Percentiles rank a stretch among this genome's conserved stretches.
These are phyloP conservation scores for Mediolabrus comicus DNA, from an alignment of 108 stramenopile genomes.

Conservation along the genomic window DNA sequence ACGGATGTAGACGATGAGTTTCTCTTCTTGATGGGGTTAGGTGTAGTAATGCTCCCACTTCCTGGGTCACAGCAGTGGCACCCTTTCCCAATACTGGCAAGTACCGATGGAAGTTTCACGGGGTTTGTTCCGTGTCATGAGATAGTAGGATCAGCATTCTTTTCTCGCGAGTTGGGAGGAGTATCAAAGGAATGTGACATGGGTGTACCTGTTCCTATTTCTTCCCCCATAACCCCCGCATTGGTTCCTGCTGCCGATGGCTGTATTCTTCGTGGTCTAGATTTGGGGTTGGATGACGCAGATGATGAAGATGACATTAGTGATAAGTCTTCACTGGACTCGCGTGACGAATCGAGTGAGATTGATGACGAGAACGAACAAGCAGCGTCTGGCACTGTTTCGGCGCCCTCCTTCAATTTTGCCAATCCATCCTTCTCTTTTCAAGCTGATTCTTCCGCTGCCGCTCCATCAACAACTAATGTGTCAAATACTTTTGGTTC, in stretches of 20 bases:
- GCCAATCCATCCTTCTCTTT: neutral
- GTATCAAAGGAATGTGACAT: neutral
- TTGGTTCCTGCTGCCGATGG: neutral
- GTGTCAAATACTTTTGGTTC: neutral
- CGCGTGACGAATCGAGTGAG: neutral
- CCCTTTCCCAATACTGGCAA: conserved; percentile 36
- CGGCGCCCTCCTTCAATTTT: conserved; percentile 2
- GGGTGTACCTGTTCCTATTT: conserved; percentile 5
- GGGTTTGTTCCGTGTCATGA: conserved; percentile 28
- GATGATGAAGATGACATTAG: neutral
- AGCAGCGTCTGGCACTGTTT: neutral
- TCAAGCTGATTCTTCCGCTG: neutral
- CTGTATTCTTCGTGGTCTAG: conserved; percentile 31
- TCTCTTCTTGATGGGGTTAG: conserved; percentile 66
- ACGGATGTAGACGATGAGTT: conserved; percentile 85
- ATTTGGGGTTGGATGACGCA: conserved; percentile 29
- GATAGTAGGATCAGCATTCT: conserved; percentile 11
- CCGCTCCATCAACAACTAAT: neutral
- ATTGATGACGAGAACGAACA: conserved; percentile 11
- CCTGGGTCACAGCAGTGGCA: neutral
- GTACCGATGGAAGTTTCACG: conserved; percentile 63
- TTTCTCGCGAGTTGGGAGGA: conserved; percentile 1
- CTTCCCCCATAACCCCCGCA: neutral
- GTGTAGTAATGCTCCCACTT: conserved; percentile 41
- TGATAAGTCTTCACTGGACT: neutral